These are phyloP conservation scores for Aspergillus leporis DNA, from an alignment of 495 filamentous ascomycete species.

Conservation along the genomic window DNA sequence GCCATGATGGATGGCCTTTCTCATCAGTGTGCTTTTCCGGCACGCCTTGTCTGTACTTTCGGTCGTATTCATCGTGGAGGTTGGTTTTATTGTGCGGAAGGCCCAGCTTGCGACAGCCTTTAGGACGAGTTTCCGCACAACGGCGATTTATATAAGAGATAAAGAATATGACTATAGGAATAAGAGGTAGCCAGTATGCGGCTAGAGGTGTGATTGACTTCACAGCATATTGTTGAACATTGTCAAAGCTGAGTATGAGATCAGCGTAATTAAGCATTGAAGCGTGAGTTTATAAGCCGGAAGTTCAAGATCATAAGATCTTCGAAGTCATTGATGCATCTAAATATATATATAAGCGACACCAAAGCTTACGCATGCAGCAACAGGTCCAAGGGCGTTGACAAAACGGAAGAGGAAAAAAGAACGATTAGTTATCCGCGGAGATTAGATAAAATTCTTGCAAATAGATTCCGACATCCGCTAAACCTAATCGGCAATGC, in stretches of 20 bases:
- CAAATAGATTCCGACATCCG: neutral
- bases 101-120: constrained; percentile 40
- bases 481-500: neutral
- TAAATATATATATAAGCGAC: neutral
- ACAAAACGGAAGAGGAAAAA: neutral
- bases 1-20: constrained; percentile 41
- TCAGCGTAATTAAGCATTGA: constrained; percentile 7
- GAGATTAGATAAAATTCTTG: neutral
- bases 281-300: neutral
- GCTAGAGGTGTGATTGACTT: neutral
- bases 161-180: constrained; percentile 5
- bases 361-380: neutral
- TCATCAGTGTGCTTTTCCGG: constrained; percentile 18
- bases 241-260: neutral
- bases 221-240: constrained; percentile 5
- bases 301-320: neutral
- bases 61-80: constrained; percentile 40
- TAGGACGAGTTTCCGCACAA: constrained; percentile 8
- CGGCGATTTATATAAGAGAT: constrained; percentile 5
- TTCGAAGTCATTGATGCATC: neutral
- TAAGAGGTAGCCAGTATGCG: constrained; percentile 3
- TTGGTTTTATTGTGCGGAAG: constrained; percentile 33
- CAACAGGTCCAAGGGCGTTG: too few relatives aligned
- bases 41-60: constrained; percentile 31
- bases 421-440: neutral